Base-by-base conservation (phyloP, 345 rosid genomes). In the Hibiscus tridactylites region DNA sequence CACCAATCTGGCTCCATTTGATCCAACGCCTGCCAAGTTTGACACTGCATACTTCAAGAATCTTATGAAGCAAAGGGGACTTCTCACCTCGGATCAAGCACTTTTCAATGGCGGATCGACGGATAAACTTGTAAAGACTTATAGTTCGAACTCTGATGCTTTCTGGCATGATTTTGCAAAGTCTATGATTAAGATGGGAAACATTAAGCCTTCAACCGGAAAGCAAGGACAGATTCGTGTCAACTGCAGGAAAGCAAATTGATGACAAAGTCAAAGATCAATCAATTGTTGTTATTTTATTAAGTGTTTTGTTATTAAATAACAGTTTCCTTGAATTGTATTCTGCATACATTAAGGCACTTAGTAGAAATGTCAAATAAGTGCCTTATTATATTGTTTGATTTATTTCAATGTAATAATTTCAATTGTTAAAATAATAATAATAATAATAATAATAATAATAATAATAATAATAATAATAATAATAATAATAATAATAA, bases 31-130 rank as follows among this genome's bases (percentile, higher is more conserved):
- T 0, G 79, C 44, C 0, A 3, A 21, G 26, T 88, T 88, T 1
- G 90, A 88, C 74, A 84, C 77, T 52, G 83, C 79, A 31, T 88
- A 88, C 74, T 88, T 72, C 78, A 79, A 62, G 61, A 65, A 84
- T 71, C 65, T 88, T 74, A 0, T 69, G 73, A 64, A 64, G 72
- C 66, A 82, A 13, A 75, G 71, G 71, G 90, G 92, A 1, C 81
- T 88, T 0, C 73, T 83, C 56, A 88, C 82, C 77, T 88, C 90
- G 1, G 90, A 88, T 59, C 90, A 88, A 29, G 72, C 77, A 73
- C 85, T 88, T 31, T 84, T 83, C 29, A 80, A 17, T 6, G 83
- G 85, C 0, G 92, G 92, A 0, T 83, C 90, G 4, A 84, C 86
- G 0, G 77, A 81, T 46, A 13, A 81, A 16, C 85, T 75, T 56